Evolutionary conservation across 192 early-diverging fungal species (phyloP), one percentile per base, ranked within the genome.

Genomic region (Coemansia sp.): DNA sequence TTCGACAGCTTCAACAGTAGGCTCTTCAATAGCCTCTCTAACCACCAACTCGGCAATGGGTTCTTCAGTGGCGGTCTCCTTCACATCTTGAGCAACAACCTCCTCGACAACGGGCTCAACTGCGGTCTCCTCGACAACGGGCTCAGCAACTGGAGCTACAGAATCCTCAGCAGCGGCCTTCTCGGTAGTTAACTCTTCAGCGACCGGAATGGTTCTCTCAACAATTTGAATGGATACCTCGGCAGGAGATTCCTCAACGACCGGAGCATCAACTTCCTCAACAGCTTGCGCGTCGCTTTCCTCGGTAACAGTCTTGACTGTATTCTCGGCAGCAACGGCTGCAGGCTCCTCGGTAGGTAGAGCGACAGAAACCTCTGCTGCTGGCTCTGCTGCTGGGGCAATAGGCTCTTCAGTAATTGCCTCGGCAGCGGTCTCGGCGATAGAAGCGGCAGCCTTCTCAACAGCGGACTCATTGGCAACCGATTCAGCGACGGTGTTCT

Each of bases 1-100:
- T 25, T 66, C 50, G 7, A 42, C 42, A 21, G 40, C 54, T 24
- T 20, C 58, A 24, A n/a, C 65, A 58, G 24, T 2, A n/a, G 48
- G 8, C 49, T 61, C 48, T 2, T 11, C 47, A 37, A n/a, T 31
- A 17, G 52, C 4, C 52, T 54, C 52, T 5, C 42, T 28, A 2
- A 14, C 47, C 31, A 17, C 63, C 38, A 31, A 3, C 48, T 57
- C 55, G 12, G 26, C 51, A 64, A 18, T 28, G 40, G 55, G 9
- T 8, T 3, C 3, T 14, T 36, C 53, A 65, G 12, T n/a, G n/a
- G 55, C 17, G 6, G n/a, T 8, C 24, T 55, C 53, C 5, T 17
- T 31, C 4, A 4, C 53, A 18, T 6, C 15, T 10, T 12, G 11
- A 26, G 15, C 51, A 12, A 15, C 14, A 3, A 25, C 4, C 17